Conservation (phyloP, 371 early-diverging fungal genomes). For the Blakeslea trispora region DNA sequence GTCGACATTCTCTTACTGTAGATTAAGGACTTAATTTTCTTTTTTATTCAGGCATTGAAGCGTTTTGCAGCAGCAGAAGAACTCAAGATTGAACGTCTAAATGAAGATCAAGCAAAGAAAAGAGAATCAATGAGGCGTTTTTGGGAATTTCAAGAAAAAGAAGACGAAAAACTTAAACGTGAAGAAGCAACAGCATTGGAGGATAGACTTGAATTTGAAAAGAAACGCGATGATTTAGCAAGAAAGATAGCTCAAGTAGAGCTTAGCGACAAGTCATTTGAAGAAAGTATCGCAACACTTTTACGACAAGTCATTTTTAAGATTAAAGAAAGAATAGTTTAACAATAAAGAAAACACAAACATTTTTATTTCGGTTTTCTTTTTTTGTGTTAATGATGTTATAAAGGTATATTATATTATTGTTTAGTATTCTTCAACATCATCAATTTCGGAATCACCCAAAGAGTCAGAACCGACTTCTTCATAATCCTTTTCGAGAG, state of each 20-base stretch:
- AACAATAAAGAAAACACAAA: not conserved
- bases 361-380: not conserved
- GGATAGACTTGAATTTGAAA: not conserved
- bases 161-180: not conserved
- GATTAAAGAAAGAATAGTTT: not conserved
- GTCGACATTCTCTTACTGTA: too few species aligned
- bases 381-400: not conserved
- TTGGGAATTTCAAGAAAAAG: not conserved
- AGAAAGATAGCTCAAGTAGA: not conserved
- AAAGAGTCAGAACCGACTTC: conserved; percentile 92
- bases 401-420: too few species aligned
- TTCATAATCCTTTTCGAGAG: conserved; percentile 98
- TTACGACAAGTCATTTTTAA: not conserved
- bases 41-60: not conserved
- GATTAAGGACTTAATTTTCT: too few species aligned
- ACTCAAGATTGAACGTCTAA: not conserved
- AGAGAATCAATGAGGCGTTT: not conserved
- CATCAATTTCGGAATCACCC: conserved; percentile 57
- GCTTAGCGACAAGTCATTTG: not conserved
- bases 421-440: conserved; percentile 44
- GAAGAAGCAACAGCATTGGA: not conserved
- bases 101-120: not conserved
- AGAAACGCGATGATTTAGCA: not conserved
- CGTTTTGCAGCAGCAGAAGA: not conserved
- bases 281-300: not conserved